Conservation (phyloP, 2,329 filamentous ascomycete species). For the Sarocladium kiliense region DNA sequence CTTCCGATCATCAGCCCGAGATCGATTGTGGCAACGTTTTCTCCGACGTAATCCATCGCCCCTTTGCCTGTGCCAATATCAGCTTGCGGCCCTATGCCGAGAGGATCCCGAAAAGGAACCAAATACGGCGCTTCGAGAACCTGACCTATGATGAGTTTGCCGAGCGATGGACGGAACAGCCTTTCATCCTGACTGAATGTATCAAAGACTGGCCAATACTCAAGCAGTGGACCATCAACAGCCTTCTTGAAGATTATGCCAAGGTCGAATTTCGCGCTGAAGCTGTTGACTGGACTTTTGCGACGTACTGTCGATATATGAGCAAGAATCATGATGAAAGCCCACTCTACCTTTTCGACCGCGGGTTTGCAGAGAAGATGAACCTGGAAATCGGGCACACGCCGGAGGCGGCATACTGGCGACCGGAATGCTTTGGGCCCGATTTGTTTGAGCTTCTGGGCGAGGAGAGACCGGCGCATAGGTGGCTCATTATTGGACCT, state of each 20-base stretch:
- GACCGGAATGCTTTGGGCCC: constrained; percentile 76
- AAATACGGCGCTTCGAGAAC: constrained; percentile 64
- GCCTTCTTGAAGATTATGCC: constrained; percentile 58
- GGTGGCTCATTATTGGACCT: constrained; percentile 91
- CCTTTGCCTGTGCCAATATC: constrained; percentile 83
- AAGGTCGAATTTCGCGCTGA: constrained; percentile 77
- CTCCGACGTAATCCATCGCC: constrained; percentile 84
- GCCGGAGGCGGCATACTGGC: constrained; percentile 61
- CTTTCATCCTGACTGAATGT: constrained; percentile 80
- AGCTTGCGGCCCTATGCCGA: constrained; percentile 59
- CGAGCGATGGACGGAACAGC: constrained; percentile 67
- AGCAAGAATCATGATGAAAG: constrained; percentile 74
- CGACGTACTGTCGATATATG: constrained; percentile 82
- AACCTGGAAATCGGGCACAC: constrained; percentile 54
- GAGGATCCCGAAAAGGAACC: constrained; percentile 68
- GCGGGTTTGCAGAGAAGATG: constrained; percentile 84
- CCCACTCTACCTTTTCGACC: constrained; percentile 88
- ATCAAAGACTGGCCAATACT: constrained; percentile 79
- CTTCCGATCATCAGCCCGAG: constrained; percentile 41
- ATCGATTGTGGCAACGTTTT: constrained; percentile 76
- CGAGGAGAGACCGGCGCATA: constrained; percentile 73
- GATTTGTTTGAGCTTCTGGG: constrained; percentile 81
- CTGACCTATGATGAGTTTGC: constrained; percentile 71
- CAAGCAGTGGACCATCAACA: constrained; percentile 66
- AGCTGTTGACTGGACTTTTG: constrained; percentile 85